phyloP scores from a whole-genome alignment of 2,329 filamentous ascomycete genomes.

The Diatrype stigma region DNA sequence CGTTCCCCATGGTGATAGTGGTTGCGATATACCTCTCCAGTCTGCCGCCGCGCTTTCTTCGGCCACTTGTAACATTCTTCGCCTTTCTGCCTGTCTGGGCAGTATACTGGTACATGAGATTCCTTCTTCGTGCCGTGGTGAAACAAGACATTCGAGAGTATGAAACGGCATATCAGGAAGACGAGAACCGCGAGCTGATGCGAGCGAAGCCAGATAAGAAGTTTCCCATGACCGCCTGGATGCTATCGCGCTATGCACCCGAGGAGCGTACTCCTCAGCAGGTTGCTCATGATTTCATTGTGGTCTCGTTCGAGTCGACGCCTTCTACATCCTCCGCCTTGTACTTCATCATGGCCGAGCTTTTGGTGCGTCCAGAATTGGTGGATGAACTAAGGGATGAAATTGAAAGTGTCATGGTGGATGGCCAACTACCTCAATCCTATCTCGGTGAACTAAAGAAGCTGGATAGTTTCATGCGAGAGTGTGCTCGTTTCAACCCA shows the following conservation, averaged over 20 bases:
- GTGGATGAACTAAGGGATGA: slow-evolving; percentile 6
- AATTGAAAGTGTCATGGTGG: not conserved
- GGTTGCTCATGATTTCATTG: slow-evolving; percentile 5
- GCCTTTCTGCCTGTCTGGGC: slow-evolving; percentile 4
- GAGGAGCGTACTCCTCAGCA: slow-evolving; percentile 4
- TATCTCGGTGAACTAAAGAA: slow-evolving; percentile 7
- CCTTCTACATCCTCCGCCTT: slow-evolving; percentile 8
- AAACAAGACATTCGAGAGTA: slow-evolving; percentile 4
- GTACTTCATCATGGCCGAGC: slow-evolving; percentile 3
- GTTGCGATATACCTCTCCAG: slow-evolving; percentile 3
- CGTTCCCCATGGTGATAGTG: slow-evolving; percentile 4
- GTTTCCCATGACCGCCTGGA: slow-evolving; percentile 6
- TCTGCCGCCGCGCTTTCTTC: slow-evolving; percentile 3
- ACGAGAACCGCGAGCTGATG: slow-evolving; percentile 4
- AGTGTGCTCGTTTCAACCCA: slow-evolving; percentile 8
- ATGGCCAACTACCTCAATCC: slow-evolving; percentile 3
- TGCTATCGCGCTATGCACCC: slow-evolving; percentile 5
- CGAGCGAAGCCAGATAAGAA: slow-evolving; percentile 2
- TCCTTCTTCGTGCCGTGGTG: slow-evolving; percentile 2
- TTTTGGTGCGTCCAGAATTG: slow-evolving; percentile 1
- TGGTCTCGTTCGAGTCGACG: slow-evolving; percentile 9
- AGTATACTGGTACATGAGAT: slow-evolving; percentile 8
- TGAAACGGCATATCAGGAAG: not conserved
- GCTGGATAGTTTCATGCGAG: slow-evolving; percentile 11
- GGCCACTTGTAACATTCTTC: slow-evolving; percentile 6